Evolutionary conservation across 2,329 filamentous ascomycete genomes (phyloP), one percentile per base, ranked within the genome.

Genomic region (Alternaria brassicicola): DNA sequence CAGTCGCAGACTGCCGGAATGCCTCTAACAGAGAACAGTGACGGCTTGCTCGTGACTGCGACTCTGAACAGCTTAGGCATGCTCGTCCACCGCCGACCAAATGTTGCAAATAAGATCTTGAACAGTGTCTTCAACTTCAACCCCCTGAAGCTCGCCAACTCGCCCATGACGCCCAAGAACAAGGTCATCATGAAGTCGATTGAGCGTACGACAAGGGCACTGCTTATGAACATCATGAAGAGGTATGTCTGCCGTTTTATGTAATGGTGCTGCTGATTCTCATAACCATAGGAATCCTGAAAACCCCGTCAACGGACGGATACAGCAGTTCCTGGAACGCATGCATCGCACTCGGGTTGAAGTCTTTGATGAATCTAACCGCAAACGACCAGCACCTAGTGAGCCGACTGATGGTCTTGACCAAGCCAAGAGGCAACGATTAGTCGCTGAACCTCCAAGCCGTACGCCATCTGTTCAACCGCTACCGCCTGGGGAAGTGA

Each of bases 171-270:
- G 0, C 85, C 92, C 3, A 92, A 88, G 72, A 85, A 86, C 48
- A 92, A 90, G 68, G 89, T 99, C 59, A 87, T 94, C 68, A 85
- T 96, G 61, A 92, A 89, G 78, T 98, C 94, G 5, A 95, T 99
- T 88, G 94, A 97, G 77, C 92, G 96, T 74, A 99, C 95, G 23
- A 91, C 91, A 3, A 87, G 93, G 69, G 88, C 93, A 66, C 81
- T 99, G 45, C 83, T 98, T 36, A 85, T 93, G 52, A 93, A 97
- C 77, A 82, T 97, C 52, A 83, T 90, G 66, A 94, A 94, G 80
- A 86, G 88, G 89, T 91, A 82, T 65, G 82, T 62, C 12, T 30
- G 10, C 49, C 13, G 57, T 31, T 23, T n/a, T 23, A 19, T 8
- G 13, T 45, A 9, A 47, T 45, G 6, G 21, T 54, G 41, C n/a